phyloP scores from a whole-genome alignment of 148 eudicot species.

The Drosera capensis region DNA sequence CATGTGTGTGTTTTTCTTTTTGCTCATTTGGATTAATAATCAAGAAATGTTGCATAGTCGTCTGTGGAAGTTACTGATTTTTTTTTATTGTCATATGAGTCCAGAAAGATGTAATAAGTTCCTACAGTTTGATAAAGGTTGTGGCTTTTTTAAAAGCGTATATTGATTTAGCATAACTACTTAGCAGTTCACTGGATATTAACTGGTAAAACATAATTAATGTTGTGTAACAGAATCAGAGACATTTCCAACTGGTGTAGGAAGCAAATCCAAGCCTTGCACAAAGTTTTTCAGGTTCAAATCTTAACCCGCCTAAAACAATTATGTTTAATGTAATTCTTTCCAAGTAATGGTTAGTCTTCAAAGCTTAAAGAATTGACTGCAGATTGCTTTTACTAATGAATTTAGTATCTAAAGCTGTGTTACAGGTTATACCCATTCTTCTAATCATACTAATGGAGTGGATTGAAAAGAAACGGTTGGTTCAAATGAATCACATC shows the following conservation, averaged over 20 bases:
- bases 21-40: too few relatives aligned
- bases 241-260: slow-evolving; percentile 78
- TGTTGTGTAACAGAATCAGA: slow-evolving; percentile 88
- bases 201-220: slow-evolving; percentile 43
- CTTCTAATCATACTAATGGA: slow-evolving; percentile 30
- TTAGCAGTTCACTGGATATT: slow-evolving; percentile 20
- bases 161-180: slow-evolving; percentile 14
- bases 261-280: slow-evolving; percentile 99
- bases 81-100: too few relatives aligned
- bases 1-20: too few relatives aligned
- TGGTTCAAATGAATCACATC: too few relatives aligned
- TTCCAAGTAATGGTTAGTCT: slow-evolving; percentile 9
- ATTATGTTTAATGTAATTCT: slow-evolving; percentile 17
- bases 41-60: too few relatives aligned
- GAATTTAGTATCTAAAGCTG: slow-evolving; percentile 39
- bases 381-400: slow-evolving; percentile 41
- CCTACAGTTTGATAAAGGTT: not conserved
- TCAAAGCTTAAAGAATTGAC: slow-evolving; percentile 13
- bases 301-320: slow-evolving; percentile 51
- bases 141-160: not conserved
- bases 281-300: slow-evolving; percentile 99
- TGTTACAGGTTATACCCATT: slow-evolving; percentile 50
- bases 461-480: slow-evolving; percentile 32
- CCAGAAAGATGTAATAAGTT: not conserved
- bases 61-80: too few relatives aligned